phyloP scores from a whole-genome alignment of 2,329 filamentous ascomycete genomes.

The Penicillium sclerotiorum region DNA sequence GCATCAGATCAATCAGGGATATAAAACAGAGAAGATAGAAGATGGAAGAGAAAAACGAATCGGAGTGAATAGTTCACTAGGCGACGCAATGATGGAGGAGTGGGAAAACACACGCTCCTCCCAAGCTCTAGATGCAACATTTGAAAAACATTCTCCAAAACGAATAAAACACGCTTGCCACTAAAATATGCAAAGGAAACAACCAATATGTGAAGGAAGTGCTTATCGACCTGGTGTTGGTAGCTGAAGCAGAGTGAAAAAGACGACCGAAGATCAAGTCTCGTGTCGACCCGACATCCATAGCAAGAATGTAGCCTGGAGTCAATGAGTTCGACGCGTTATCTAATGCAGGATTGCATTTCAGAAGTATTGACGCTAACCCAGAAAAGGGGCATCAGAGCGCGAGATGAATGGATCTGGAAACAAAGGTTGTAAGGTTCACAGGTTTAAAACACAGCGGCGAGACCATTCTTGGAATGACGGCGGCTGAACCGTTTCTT shows the following conservation, averaged over 20 bases:
- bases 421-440: background rate
- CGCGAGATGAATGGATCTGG: background rate
- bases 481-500: constrained; percentile 81
- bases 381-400: too few species aligned
- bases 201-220: constrained; percentile 22
- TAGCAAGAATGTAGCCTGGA: too few species aligned
- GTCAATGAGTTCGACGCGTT: too few species aligned
- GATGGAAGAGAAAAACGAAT: constrained; percentile 12
- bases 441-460: constrained; percentile 71
- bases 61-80: background rate
- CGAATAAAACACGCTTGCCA: constrained; percentile 30
- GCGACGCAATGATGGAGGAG: constrained; percentile 8
- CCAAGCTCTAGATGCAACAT: constrained; percentile 31
- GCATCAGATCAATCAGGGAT: constrained; percentile 32
- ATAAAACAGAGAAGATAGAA: constrained; percentile 26
- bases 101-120: constrained; percentile 24
- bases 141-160: constrained; percentile 25
- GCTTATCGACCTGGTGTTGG: constrained; percentile 10
- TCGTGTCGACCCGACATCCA: background rate
- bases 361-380: too few species aligned
- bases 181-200: constrained; percentile 27
- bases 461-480: constrained; percentile 91
- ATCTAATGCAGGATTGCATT: too few species aligned
- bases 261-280: background rate
- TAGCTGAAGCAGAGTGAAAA: background rate